Evolutionary conservation across 192 early-diverging fungal genomes (phyloP).

Genomic region (Backusella macrospora): DNA sequence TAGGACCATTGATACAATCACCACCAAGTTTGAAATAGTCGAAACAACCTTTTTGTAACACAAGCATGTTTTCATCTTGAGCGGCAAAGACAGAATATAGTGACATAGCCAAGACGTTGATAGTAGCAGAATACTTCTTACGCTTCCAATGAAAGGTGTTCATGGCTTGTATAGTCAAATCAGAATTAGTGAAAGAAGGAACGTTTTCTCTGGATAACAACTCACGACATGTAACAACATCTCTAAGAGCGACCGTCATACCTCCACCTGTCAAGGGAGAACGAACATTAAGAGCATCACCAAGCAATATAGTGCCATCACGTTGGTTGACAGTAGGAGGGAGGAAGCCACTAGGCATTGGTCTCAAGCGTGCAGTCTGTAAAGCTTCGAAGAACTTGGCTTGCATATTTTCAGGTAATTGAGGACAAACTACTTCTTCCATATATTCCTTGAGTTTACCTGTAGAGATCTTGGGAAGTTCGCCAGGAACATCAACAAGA

Average conservation of each 20-base stretch:
- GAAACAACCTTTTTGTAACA: conserved; percentile 85
- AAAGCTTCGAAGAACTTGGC: conserved; percentile 63
- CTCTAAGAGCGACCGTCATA: conserved; percentile 95
- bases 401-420: conserved; percentile 69
- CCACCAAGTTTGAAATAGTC: conserved; percentile 86
- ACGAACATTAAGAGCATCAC: conserved; percentile 95
- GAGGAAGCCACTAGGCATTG: conserved; percentile 88
- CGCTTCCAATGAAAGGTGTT: conserved; percentile 71
- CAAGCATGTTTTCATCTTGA: conserved; percentile 67
- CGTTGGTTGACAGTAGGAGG: conserved; percentile 71
- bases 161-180: conserved; percentile 60
- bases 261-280: conserved; percentile 94
- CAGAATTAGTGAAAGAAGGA: conserved; percentile 48
- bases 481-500: conserved; percentile 89
- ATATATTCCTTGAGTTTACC: conserved; percentile 74
- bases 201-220: conserved; percentile 51
- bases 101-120: conserved; percentile 92
- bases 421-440: conserved; percentile 62
- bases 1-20: conserved; percentile 76
- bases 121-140: conserved; percentile 68
- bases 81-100: conserved; percentile 89
- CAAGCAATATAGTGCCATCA: conserved; percentile 83
- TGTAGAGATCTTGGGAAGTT: conserved; percentile 68
- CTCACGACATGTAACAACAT: conserved; percentile 74
- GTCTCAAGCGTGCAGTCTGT: conserved; percentile 70